Base-by-base conservation (phyloP, 2,329 filamentous ascomycete species). In the Mycosphaerella sp. region DNA sequence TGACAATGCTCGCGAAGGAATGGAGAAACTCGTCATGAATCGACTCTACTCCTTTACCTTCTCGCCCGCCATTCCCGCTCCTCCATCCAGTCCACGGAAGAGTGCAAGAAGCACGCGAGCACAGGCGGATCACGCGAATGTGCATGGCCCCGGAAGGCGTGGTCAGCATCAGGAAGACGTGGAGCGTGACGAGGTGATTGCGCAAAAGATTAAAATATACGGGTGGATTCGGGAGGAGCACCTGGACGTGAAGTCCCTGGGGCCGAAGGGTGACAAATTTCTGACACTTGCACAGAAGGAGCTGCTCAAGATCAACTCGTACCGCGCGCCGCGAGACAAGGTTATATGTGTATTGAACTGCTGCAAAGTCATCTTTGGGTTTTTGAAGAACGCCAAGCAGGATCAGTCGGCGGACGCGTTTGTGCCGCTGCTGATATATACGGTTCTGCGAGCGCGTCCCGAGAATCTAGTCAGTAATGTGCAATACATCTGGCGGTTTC, bases 11-110 rank as follows among this genome's bases (percentile, higher is more conserved):
- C 84, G 91, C 63, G 93, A 98, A 73, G 93, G 93, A 34, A 98
- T 98, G 93, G 93, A 98, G 75, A 98, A 98, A 70, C 79, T 98
- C 3, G 95, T 98, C 62, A 98, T 98, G 95, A 98, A 98, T 69
- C 80, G 95, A 53, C 75, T 98, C 4, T 98, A 98, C 71, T 83
- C 84, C 0, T 93, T 98, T 71, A 97, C 93, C 0, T 98, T 98
- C 69, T 96, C 92, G 0, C 93, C 93, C 0, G 89, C 89, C 11
- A 98, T 98, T 59, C 83, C 89, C 3, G 86, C 89, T 3, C 86
- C 89, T 57, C 83, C 82, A 17, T 80, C 81, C 34, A 84, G 86
- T 69, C 84, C 82, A 69, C 77, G 83, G 64, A 84, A 83, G 69
- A 83, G 83, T 49, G 80, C 80, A 23, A 86, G 91, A 64, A 77